Evolutionary conservation across 2,329 filamentous ascomycete species (phyloP).

Genomic region (Bipolaris sorokiniana): DNA sequence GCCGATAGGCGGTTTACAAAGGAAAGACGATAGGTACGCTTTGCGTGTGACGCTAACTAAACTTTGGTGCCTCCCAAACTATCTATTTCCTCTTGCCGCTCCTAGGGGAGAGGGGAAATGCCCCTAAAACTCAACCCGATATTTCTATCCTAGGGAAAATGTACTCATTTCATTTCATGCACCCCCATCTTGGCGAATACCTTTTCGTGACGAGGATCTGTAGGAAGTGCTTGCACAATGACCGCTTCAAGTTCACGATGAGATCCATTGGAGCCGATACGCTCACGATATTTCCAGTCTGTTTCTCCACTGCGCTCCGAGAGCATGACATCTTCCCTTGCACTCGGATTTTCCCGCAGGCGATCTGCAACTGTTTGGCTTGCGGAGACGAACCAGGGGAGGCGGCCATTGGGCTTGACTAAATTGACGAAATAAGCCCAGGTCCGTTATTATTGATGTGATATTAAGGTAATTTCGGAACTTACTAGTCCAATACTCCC

Average conservation of each 20-base stretch:
- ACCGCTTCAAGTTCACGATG: conserved; percentile 40
- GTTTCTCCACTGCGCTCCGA: conserved; percentile 37
- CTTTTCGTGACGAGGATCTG: conserved; percentile 38
- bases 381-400: conserved; percentile 22
- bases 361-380: conserved; percentile 37
- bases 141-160: background rate
- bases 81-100: background rate
- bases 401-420: conserved; percentile 34
- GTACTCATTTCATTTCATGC: background rate
- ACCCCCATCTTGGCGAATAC: conserved; percentile 28
- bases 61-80: background rate
- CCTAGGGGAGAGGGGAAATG: background rate
- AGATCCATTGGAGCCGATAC: conserved; percentile 34
- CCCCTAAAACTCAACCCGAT: background rate
- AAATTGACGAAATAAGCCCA: conserved; percentile 2
- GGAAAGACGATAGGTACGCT: background rate
- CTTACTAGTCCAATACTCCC: conserved; percentile 81
- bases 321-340: conserved; percentile 23
- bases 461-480: background rate
- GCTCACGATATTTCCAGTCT: conserved; percentile 33
- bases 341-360: conserved; percentile 18
- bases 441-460: background rate
- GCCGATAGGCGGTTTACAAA: background rate
- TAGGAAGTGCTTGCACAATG: conserved; percentile 30
- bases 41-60: background rate